Evolutionary conservation across 495 filamentous ascomycete genomes (phyloP), one percentile per base, ranked within the genome.

Genomic region (Sabuloglossum arenarium): DNA sequence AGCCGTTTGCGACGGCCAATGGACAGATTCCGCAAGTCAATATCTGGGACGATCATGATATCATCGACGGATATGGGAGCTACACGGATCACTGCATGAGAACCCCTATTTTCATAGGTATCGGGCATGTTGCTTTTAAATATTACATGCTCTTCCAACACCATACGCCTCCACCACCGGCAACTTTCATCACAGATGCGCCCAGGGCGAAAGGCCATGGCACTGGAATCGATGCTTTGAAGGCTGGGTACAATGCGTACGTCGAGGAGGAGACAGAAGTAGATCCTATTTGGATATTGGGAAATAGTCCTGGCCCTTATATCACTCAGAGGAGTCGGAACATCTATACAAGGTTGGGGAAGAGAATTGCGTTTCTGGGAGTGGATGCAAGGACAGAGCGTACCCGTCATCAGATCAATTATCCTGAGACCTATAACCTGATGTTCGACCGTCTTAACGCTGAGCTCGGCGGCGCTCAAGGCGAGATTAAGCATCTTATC

Each of bases 71-170:
- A 1, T 98, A 79, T 66, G 93, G 93, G 6, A 94, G 88, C 0
- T 98, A 98, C 63, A 79, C 89, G 1, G 77, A 94, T 58, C 78
- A 88, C 61, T 91, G 94, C 62, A 97, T 96, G 85, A 74, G 78
- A 57, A 86, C 83, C n/a, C 79, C 83, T 19, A 86, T 97, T 14
- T 93, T 98, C 61, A 82, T 79, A 1, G 91, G 91, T 3, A 67
- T 98, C 39, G 91, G 91, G 10, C 81, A 81, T 50, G 79, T 96
- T 50, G 91, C 90, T 1, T 95, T 90, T 74, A 98, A 97, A 65
- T 96, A 96, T 63, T 98, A 98, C 63, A 80, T 98, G 79, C 75
- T 98, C 6, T 98, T 97, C 70, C 91, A 98, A 67, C 91, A 98
- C 62, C 91, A 98, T 66, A 91, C 81, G 61, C 72, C 90, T 23